Evolutionary conservation across 805 yeast genomes (phyloP).

Genomic region (Zygoascus biomembranicola): DNA sequence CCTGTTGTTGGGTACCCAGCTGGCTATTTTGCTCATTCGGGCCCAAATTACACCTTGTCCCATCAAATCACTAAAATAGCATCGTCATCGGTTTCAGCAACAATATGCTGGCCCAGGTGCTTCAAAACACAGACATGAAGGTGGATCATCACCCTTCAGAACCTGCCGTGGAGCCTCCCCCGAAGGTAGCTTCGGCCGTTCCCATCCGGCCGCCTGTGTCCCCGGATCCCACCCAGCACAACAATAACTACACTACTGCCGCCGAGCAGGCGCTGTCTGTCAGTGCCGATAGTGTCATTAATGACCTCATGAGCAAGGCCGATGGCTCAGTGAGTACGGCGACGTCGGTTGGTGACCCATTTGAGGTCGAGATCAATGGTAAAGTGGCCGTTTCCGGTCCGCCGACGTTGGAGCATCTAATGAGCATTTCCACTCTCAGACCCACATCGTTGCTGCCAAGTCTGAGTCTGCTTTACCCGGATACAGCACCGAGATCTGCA

Average conservation of each 20-base stretch:
- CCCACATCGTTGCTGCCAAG: slow-evolving; percentile 12
- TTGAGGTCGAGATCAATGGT: not conserved
- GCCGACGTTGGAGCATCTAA: not conserved
- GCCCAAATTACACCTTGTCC: not conserved
- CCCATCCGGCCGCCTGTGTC: not conserved
- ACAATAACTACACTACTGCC: not conserved
- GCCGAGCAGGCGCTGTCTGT: not conserved
- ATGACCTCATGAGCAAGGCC: not conserved
- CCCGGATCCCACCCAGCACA: not conserved
- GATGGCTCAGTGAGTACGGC: not conserved
- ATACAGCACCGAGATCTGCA: slow-evolving; percentile 30
- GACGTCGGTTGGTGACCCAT: not conserved
- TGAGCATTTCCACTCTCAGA: slow-evolving; percentile 4
- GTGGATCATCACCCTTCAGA: not conserved
- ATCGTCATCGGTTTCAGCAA: not conserved
- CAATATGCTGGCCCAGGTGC: too few species aligned
- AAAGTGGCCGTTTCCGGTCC: not conserved
- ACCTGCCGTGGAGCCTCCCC: not conserved
- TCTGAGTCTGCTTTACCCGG: slow-evolving; percentile 28
- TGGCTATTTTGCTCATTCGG: not conserved
- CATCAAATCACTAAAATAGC: not conserved
- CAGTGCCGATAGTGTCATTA: not conserved
- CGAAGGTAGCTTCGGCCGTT: not conserved
- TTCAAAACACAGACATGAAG: too few species aligned
- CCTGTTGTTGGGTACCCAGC: too few species aligned